Percentiles rank a stretch among this genome's conserved stretches.
Conservation (phyloP, 2,329 filamentous ascomycete genomes). For the Pseudogymnoascus sp. region DNA sequence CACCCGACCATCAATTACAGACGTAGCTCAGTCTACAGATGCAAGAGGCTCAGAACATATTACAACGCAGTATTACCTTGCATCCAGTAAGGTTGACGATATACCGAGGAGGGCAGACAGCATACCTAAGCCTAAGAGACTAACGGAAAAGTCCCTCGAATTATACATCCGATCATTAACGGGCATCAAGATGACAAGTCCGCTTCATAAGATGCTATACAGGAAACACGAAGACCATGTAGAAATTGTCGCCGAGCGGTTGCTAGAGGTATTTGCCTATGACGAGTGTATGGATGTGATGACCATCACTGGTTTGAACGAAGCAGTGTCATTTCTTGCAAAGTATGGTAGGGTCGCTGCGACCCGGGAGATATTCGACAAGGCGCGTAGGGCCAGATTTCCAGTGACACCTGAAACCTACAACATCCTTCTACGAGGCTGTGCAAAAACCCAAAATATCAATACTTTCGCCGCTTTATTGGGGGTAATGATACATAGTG, state of each 20-base stretch:
- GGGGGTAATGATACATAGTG: neutral
- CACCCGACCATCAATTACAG: neutral
- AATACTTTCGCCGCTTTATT: neutral
- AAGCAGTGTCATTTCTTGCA: neutral
- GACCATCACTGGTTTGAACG: neutral
- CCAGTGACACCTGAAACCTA: neutral
- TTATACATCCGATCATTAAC: conserved; percentile 2
- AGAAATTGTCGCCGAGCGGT: neutral
- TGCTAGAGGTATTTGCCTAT: neutral
- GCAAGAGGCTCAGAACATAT: neutral
- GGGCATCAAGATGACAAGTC: conserved; percentile 6
- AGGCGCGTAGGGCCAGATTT: neutral
- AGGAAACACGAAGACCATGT: neutral
- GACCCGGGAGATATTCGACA: conserved; percentile 1
- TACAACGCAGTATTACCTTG: neutral
- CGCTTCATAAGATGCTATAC: conserved; percentile 6
- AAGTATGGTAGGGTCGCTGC: neutral
- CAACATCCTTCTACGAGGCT: conserved; percentile 4
- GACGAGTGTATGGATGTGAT: neutral
- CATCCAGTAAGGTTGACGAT: neutral
- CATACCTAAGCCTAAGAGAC: neutral
- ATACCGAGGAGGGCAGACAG: conserved; percentile 3
- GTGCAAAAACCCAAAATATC: conserved; percentile 3
- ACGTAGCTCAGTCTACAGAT: neutral
- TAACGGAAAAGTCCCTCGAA: neutral